These are phyloP conservation scores for Phialemonium atrogriseum DNA, from an alignment of 2,329 filamentous ascomycete genomes.

Conservation along the genomic window DNA sequence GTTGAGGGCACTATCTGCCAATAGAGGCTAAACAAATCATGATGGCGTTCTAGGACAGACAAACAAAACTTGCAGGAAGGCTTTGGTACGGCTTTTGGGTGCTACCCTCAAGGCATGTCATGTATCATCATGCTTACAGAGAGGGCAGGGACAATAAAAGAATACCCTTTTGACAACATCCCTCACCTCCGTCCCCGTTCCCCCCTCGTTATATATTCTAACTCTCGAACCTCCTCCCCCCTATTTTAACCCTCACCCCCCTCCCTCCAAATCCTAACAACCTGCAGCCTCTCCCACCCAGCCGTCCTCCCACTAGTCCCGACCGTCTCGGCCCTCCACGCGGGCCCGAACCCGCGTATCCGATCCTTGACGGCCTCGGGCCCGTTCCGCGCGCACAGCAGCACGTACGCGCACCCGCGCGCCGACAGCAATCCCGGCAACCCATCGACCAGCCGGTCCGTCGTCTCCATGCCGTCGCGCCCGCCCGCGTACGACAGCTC, in stretches of 20 bases:
- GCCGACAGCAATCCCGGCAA: constrained; percentile 56
- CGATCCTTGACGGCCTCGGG: constrained; percentile 42
- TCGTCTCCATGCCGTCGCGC: constrained; percentile 87
- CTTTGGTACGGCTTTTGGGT: constrained; percentile 2
- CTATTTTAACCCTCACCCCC: constrained; percentile 1
- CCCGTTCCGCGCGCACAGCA: constrained; percentile 86
- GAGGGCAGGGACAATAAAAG: background rate
- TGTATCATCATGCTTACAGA: background rate
- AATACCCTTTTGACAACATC: too few relatives aligned
- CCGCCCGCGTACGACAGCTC: constrained; percentile 86
- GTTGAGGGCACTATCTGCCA: too few relatives aligned
- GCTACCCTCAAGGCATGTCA: background rate
- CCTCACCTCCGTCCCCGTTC: too few relatives aligned
- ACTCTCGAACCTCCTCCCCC: too few relatives aligned
- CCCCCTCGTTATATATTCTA: too few relatives aligned
- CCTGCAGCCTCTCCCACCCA: constrained; percentile 90
- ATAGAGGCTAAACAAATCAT: too few relatives aligned
- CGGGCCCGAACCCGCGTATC: constrained; percentile 20
- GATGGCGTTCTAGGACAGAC: constrained; percentile 2
- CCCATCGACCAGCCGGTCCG: constrained; percentile 64
- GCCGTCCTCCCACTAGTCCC: constrained; percentile 77
- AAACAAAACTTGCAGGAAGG: background rate
- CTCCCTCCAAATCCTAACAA: constrained; percentile 75
- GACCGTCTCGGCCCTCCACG: constrained; percentile 71
- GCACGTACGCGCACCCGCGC: constrained; percentile 76